Evolutionary conservation across 23 red algal genomes (phyloP).

Genomic region (Gracilaria caudata): DNA sequence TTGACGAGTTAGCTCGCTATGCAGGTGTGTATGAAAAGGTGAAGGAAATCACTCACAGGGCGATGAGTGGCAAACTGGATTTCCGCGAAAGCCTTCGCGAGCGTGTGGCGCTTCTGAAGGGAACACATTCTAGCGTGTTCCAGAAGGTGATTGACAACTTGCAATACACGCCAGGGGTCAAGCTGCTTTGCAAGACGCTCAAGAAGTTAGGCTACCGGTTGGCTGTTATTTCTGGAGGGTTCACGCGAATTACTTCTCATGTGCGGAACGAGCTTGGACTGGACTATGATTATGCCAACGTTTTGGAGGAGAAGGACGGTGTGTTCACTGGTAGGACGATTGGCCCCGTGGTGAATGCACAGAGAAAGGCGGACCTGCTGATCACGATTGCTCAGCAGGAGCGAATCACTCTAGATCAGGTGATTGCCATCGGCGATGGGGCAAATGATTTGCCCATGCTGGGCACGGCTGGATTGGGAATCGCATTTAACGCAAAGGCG

Average conservation of each 20-base stretch:
- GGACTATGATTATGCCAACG: slow-evolving; percentile 94
- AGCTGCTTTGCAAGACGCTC: slow-evolving; percentile 76
- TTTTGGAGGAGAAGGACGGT: slow-evolving; percentile 87
- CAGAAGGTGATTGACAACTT: slow-evolving; percentile 90
- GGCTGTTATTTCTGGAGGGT: slow-evolving; percentile 96
- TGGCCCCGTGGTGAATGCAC: slow-evolving; percentile 92
- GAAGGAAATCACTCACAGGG: slow-evolving; percentile 87
- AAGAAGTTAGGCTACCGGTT: slow-evolving; percentile 94
- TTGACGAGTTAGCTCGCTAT: slow-evolving; percentile 96
- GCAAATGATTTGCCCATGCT: slow-evolving; percentile 97
- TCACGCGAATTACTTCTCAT: slow-evolving; percentile 84
- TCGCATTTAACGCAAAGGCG: slow-evolving; percentile 98
- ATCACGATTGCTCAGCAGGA: slow-evolving; percentile 97
- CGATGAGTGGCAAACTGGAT: slow-evolving; percentile 92
- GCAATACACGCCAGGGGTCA: slow-evolving; percentile 87
- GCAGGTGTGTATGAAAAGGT: slow-evolving; percentile 95
- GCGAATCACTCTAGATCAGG: slow-evolving; percentile 81
- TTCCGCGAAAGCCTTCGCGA: slow-evolving; percentile 87
- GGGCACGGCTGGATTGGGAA: slow-evolving; percentile 87
- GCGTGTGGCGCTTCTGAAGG: slow-evolving; percentile 79
- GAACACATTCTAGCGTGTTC: slow-evolving; percentile 80
- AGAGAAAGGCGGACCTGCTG: slow-evolving; percentile 95
- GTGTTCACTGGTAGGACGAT: slow-evolving; percentile 88
- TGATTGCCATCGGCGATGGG: slow-evolving; percentile 94
- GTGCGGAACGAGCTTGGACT: slow-evolving; percentile 82